These are phyloP conservation scores for Thraustochytrium striatum DNA, from an alignment of 352 stramenopile genomes.

Conservation along the genomic window DNA sequence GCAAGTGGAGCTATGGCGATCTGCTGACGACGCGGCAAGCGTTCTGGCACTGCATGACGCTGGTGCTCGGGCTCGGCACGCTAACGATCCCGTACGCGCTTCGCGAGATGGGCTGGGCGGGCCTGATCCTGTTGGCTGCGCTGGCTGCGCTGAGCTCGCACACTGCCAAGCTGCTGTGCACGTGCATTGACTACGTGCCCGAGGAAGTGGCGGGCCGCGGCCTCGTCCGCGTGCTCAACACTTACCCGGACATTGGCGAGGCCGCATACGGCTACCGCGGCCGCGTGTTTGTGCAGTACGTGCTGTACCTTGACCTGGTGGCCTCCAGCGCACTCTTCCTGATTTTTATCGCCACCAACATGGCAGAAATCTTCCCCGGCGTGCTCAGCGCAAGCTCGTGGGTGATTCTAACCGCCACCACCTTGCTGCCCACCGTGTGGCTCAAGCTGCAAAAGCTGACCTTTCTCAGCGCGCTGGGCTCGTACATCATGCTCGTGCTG, in stretches of 20 bases:
- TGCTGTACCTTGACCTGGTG: conserved; percentile 47
- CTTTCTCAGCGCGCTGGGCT: conserved; percentile 32
- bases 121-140: conserved; percentile 26
- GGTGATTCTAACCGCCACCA: conserved; percentile 36
- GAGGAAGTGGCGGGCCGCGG: conserved; percentile 16
- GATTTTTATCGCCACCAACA: conserved; percentile 47
- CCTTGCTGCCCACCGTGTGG: conserved; percentile 17
- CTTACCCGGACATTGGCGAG: conserved; percentile 47
- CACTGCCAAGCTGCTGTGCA: conserved; percentile 47
- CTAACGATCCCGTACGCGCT: conserved; percentile 47
- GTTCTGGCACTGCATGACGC: conserved; percentile 50
- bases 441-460: conserved; percentile 47
- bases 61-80: conserved; percentile 45
- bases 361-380: conserved; percentile 25
- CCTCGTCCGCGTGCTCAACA: conserved; percentile 42
- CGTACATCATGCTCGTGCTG: conserved; percentile 46
- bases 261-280: conserved; percentile 36
- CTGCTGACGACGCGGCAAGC: conserved; percentile 41
- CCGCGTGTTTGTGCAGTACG: conserved; percentile 43
- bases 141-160: conserved; percentile 39
- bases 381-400: neutral
- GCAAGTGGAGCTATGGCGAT: conserved; percentile 40
- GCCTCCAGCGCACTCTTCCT: conserved; percentile 46
- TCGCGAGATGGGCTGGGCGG: conserved; percentile 42
- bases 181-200: conserved; percentile 43